A percentile compares a stretch with the other conserved stretches of the same genome.
phyloP scores from a whole-genome alignment of 352 stramenopile species.

The Phytophthora agathidicida region DNA sequence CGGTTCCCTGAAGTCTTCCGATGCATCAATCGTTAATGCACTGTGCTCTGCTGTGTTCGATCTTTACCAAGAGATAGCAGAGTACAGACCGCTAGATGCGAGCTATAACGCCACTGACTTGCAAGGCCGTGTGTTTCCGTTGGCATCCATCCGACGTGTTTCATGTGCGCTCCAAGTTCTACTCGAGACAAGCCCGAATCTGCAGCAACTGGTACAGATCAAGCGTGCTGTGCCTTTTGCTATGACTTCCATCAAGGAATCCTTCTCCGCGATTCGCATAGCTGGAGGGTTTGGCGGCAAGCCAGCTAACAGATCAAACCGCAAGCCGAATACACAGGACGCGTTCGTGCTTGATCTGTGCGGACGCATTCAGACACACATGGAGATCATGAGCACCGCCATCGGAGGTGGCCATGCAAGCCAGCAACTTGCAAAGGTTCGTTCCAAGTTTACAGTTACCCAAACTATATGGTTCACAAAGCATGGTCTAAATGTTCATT shows the following conservation, averaged over 20 bases:
- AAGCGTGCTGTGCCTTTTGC: slow-evolving; percentile 47
- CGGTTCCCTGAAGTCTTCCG: slow-evolving; percentile 12
- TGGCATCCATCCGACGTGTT: slow-evolving; percentile 33
- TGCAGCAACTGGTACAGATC: slow-evolving; percentile 36
- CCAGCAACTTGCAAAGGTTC: slow-evolving; percentile 47
- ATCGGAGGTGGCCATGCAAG: slow-evolving; percentile 39
- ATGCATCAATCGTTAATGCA: slow-evolving; percentile 16
- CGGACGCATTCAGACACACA: slow-evolving; percentile 47
- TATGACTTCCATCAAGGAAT: slow-evolving; percentile 43
- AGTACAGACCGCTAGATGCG: slow-evolving; percentile 17
- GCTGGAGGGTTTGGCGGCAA: slow-evolving; percentile 57
- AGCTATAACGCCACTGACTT: not conserved
- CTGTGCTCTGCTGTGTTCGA: slow-evolving; percentile 48
- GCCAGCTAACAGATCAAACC: slow-evolving; percentile 8
- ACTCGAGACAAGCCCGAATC: slow-evolving; percentile 33
- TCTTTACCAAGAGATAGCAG: slow-evolving; percentile 40
- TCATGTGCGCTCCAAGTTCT: slow-evolving; percentile 46
- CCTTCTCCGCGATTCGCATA: slow-evolving; percentile 54
- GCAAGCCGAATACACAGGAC: slow-evolving; percentile 27
- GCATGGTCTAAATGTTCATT: too few relatives aligned
- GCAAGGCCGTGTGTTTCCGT: slow-evolving; percentile 17
- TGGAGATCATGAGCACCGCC: slow-evolving; percentile 55
- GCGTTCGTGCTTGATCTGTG: slow-evolving; percentile 45
- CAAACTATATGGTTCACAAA: too few relatives aligned
- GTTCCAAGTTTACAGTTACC: too few relatives aligned